Conservation (phyloP, 2,329 filamentous ascomycete genomes). For the Hypoxylon sp. region DNA sequence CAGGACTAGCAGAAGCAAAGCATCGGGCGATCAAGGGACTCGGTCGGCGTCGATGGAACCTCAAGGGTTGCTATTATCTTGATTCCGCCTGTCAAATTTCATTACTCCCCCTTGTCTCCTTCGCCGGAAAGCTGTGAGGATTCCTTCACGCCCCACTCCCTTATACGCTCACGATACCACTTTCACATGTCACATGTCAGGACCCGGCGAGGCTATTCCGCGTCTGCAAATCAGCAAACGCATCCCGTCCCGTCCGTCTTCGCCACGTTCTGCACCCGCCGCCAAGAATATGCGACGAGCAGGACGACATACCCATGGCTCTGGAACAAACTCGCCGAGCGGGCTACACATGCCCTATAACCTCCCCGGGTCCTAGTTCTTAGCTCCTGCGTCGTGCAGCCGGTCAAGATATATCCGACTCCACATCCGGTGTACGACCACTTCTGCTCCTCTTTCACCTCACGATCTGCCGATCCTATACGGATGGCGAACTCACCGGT, state of each 20-base stretch:
- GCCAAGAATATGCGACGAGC: constrained; percentile 32
- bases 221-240: constrained; percentile 13
- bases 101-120: constrained; percentile 7
- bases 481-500: background rate
- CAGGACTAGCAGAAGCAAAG: too few relatives aligned
- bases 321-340: constrained; percentile 20
- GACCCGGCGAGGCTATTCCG: constrained; percentile 2
- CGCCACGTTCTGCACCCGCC: constrained; percentile 14
- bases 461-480: background rate
- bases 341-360: background rate
- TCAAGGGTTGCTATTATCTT: constrained; percentile 20
- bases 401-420: background rate
- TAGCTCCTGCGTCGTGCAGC: background rate
- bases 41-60: constrained; percentile 18
- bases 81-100: constrained; percentile 15
- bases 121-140: constrained; percentile 5
- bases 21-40: constrained; percentile 19
- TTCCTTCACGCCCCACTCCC: constrained; percentile 20
- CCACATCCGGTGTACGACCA: background rate
- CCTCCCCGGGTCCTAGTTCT: background rate
- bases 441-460: background rate
- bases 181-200: constrained; percentile 33
- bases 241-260: constrained; percentile 1
- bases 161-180: constrained; percentile 1
- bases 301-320: constrained; percentile 28